Evolutionary conservation across 129 eudicot species (phyloP), one percentile per base, ranked within the genome.

Genomic region (Oenanthe sinensis): DNA sequence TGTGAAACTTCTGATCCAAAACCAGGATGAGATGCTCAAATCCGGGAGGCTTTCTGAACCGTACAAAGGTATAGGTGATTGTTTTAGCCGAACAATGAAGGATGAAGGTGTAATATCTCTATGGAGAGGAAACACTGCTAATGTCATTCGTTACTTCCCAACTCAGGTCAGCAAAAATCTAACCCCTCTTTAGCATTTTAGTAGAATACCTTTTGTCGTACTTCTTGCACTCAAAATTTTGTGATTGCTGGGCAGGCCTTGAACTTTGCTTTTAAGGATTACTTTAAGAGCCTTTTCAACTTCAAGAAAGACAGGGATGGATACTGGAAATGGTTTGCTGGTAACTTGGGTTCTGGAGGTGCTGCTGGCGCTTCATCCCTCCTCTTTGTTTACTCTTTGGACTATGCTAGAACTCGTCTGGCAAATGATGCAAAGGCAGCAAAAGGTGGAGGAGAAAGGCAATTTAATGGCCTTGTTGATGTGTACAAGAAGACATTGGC

Each of bases 281-380:
- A 89, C 84, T 89, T 86, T 58, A 89, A 89, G 88, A 83, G 88
- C 79, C 86, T 89, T 60, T 89, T 86, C 75, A 86, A 86, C 87
- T 84, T 84, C 79, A 86, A 79, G 85, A 89, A 86, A 76, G 90
- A 89, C 73, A 81, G 85, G 70, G 90, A 86, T 50, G 93, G 90
- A 17, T 89, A 86, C 86, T 88, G 93, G 90, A 84, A 81, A 77
- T 89, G 92, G 93, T 89, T 89, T 85, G 88, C 87, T 30, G 88
- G 90, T 15, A 86, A 88, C 86, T 63, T 88, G 82, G 92, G 82
- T 26, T 89, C 93, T 26, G 89, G 89, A 37, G 89, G 89, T 81
- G 87, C 87, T 8, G 89, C 89, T 85, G 92, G 92, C 62, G 92
- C 92, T 77, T 83, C 89, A 7, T 88, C 92, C 6, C 87, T 84